phyloP scores from a whole-genome alignment of 163 green algal genomes.

The Chloromonas sp. region DNA sequence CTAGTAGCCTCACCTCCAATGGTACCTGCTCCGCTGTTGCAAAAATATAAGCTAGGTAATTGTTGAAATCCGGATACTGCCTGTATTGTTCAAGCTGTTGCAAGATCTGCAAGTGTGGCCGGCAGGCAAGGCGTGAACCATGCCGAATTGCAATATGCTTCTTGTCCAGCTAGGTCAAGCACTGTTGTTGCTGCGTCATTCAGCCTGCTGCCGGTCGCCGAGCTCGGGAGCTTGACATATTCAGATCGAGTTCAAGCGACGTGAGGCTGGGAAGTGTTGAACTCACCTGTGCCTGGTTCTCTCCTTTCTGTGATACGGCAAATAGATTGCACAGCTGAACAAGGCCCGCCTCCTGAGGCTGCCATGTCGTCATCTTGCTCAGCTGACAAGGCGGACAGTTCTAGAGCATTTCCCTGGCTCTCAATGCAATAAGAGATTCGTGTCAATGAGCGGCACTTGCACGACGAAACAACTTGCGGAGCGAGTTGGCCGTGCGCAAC shows the following conservation, averaged over 20 bases:
- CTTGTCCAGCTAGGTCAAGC: no score
- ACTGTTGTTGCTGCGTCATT: no score
- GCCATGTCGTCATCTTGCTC: not conserved
- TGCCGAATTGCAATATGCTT: not conserved
- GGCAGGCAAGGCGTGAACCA: not conserved
- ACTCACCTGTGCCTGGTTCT: not conserved
- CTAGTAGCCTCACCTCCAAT: slow-evolving; percentile 54
- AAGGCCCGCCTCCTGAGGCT: slow-evolving; percentile 1
- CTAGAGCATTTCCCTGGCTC: no score
- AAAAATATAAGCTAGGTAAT: slow-evolving; percentile 93
- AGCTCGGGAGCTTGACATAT: not conserved
- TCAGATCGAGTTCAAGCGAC: no score
- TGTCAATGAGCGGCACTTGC: no score
- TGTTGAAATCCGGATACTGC: slow-evolving; percentile 86
- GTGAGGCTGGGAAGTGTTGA: no score
- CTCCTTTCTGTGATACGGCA: not conserved
- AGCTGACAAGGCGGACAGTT: no score
- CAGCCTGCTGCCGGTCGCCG: no score
- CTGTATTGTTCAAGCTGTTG: slow-evolving; percentile 31
- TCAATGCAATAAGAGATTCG: no score
- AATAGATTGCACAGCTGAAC: not conserved
- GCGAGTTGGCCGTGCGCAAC: no score
- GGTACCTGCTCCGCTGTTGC: slow-evolving; percentile 60
- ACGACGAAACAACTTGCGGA: no score
- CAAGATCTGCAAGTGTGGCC: not conserved